Base-by-base conservation (phyloP, 495 filamentous ascomycete genomes). In the Staphylotrichum longicolle region DNA sequence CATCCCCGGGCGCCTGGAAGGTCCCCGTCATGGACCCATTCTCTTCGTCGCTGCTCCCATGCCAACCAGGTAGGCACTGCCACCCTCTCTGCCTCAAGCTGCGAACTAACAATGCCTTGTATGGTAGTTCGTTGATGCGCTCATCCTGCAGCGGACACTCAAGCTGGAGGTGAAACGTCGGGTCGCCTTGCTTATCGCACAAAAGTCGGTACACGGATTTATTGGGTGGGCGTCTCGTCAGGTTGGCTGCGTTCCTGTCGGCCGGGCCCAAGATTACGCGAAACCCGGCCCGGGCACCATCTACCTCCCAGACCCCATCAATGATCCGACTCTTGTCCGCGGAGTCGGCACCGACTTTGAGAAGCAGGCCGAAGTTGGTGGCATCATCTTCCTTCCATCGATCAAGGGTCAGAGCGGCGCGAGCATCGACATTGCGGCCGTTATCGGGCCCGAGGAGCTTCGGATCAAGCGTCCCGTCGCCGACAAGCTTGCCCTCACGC, bases 1-100 rank as follows among this genome's bases (percentile, higher is more conserved):
- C 93, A 98, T 70, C 93, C 94, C 7, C 88, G 94, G 90, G 91
- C 58, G 87, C 91, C 51, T 98, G 94, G 91, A 91, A 90, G 73
- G 88, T 98, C 30, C 94, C 41, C 82, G 86, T 61, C 82, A 83
- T 63, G 94, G 91, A 2, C 93, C 94, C 0, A 83, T 98, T 57
- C 91, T 98, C 45, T 93, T 98, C 69, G 94, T 98, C 62, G 93
- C 92, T n/a, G 94, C 95, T 20, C 94, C 63, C 94, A 98, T 82
- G 95, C 94, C 50, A 98, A 98, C 72, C 94, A 98, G 85, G 91
- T 92, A 33, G 14, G 70, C 57, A 55, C 47, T 20, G 14, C 45
- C 48, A 48, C 27, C 45, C 39, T 20, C 14, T 48, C 37, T 44
- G 5, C 15, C 7, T 39, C 3, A 11, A 11, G 10, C 55, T 39